Evolutionary conservation across 164 flowering plant genomes (phyloP).

Genomic region (grape (Vitis vinifera)): ASM3070453v1 NC_081809.1:5921001-5921500

Average conservation of each 20-base stretch:
- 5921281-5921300: neutral
- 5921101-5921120: too few relatives aligned
- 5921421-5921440: too few relatives aligned
- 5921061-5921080: too few relatives aligned
- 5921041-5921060: too few relatives aligned
- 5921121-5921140: neutral
- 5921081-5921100: too few relatives aligned
- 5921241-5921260: neutral
- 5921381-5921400: too few relatives aligned
- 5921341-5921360: neutral
- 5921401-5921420: too few relatives aligned
- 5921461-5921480: neutral
- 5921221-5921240: neutral
- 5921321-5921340: neutral
- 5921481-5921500: neutral
- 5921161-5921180: neutral
- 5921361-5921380: too few relatives aligned
- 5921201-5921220: neutral
- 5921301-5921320: neutral
- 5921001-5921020: conserved; percentile 22
- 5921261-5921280: too few relatives aligned
- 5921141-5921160: neutral
- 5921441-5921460: too few relatives aligned
- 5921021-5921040: too few relatives aligned
- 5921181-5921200: neutral